Evolutionary conservation across 1,284 basidiomycete species (phyloP).

Genomic region (Ganoderma multipileum): DNA sequence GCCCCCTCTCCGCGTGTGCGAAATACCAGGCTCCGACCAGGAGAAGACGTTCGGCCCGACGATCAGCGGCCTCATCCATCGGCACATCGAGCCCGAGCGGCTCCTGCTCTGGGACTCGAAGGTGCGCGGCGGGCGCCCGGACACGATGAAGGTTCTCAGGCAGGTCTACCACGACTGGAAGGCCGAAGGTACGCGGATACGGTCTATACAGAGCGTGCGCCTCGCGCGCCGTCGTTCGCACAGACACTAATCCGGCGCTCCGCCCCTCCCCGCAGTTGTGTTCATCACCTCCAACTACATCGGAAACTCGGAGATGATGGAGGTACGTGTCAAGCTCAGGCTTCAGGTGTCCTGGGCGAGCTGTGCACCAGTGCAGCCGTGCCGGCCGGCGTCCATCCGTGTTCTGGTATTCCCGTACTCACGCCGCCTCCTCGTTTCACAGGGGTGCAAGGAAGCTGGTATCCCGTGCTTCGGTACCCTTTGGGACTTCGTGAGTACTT

Average conservation of each 20-base stretch:
- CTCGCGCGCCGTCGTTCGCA: constrained; percentile 9
- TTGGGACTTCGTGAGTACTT: constrained; percentile 69
- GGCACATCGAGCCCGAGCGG: constrained; percentile 71
- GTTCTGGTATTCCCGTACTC: constrained; percentile 5
- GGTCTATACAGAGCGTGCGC: not conserved
- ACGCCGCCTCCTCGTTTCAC: constrained; percentile 12
- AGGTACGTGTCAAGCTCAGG: constrained; percentile 39
- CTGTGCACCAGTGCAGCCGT: constrained; percentile 3
- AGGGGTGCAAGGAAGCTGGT: constrained; percentile 75
- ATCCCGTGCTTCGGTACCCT: constrained; percentile 77
- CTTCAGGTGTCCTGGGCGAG: not conserved
- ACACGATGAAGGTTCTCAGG: constrained; percentile 77
- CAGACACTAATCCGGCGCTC: constrained; percentile 12
- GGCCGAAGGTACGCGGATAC: constrained; percentile 62
- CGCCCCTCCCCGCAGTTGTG: constrained; percentile 55
- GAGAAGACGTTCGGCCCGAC: constrained; percentile 82
- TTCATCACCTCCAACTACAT: constrained; percentile 81
- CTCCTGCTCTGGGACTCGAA: constrained; percentile 78
- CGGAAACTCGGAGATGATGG: constrained; percentile 77
- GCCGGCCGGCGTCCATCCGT: not conserved
- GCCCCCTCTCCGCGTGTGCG: not conserved
- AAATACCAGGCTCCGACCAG: constrained; percentile 66
- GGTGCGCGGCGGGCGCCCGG: constrained; percentile 71
- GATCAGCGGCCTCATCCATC: constrained; percentile 70
- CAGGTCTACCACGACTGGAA: constrained; percentile 70